Evolutionary conservation across 306 rosid genomes (phyloP), one percentile per base, ranked within the genome.

Genomic region (Trichosanthes truncata): DNA sequence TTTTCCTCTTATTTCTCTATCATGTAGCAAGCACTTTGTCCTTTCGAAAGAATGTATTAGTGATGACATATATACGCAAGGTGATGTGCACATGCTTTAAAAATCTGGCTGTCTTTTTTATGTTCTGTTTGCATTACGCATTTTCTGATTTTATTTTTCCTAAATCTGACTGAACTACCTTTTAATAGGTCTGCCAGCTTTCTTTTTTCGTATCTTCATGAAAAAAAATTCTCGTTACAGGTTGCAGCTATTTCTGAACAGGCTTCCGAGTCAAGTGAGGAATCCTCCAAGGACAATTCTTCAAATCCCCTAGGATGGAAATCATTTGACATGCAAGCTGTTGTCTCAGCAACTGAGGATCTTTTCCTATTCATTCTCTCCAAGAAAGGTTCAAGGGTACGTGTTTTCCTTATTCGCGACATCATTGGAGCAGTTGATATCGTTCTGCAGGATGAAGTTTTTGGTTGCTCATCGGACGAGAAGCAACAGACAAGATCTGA

Each of bases 161-260:
- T 6, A 33, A 14, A 73, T n/a, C n/a, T n/a, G n/a, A 14, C 40
- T 29, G 60, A 73, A 46, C 38, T 9, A 48, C 43, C 10, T 74
- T 49, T 7, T 26, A 46, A 49, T 41, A 72, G 57, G 40, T 15
- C 38, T 15, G 56, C 26, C 26, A 31, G n/a, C 38, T 29, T 29
- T 74, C 38, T 49, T 46, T 41, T 45, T 45, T 5, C 57, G 1
- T 31, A 31, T 74, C 31, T 74, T 52, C 23, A 23, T 9, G 17
- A 29, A 5, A 0, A 74, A 48, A 73, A 17, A 7, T 3, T 35
- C 14, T 49, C 81, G 80, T 88, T 87, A 83, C 93, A 91, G 99
- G 83, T 93, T 80, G 91, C 91, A 79, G 97, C 97, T 55, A 93
- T 95, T 87, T 95, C 99, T 57, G 96, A 93, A 87, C 97, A 95